These are phyloP conservation scores for Suhomyces chickasaworum DNA, from an alignment of 1,139 yeast species.

Conservation along the genomic window DNA sequence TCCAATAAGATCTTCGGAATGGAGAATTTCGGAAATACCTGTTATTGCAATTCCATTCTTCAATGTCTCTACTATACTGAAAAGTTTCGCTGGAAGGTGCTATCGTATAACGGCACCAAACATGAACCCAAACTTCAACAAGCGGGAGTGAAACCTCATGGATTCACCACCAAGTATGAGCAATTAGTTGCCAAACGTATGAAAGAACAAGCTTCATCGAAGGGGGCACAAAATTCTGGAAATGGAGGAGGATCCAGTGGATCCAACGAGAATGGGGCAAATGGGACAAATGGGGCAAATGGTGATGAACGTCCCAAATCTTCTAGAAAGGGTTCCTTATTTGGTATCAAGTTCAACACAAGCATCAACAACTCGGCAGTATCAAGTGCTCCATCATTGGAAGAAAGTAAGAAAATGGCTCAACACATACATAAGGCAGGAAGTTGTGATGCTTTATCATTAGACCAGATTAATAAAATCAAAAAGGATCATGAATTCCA, in stretches of 20 bases:
- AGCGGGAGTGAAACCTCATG: slow-evolving; percentile 48
- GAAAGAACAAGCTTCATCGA: slow-evolving; percentile 36
- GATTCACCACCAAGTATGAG: slow-evolving; percentile 49
- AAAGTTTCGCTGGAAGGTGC: slow-evolving; percentile 62
- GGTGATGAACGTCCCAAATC: slow-evolving; percentile 32
- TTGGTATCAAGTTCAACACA: slow-evolving; percentile 43
- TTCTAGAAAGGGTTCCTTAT: slow-evolving; percentile 41
- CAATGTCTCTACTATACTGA: slow-evolving; percentile 83
- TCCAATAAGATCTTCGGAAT: slow-evolving; percentile 80
- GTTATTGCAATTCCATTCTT: slow-evolving; percentile 89
- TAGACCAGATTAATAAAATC: slow-evolving; percentile 39
- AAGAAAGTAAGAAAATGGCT: slow-evolving; percentile 13
- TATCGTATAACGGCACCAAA: slow-evolving; percentile 32
- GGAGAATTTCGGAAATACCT: slow-evolving; percentile 94
- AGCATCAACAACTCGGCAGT: slow-evolving; percentile 5
- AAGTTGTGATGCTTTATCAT: slow-evolving; percentile 37
- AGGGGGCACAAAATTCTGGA: slow-evolving; percentile 1
- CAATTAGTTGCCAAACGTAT: slow-evolving; percentile 39
- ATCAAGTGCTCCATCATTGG: slow-evolving; percentile 8
- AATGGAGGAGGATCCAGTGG: slow-evolving; percentile 7
- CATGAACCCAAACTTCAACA: slow-evolving; percentile 44
- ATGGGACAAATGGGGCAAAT: slow-evolving; percentile 6
- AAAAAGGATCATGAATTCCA: slow-evolving; percentile 36
- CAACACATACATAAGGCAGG: slow-evolving; percentile 33
- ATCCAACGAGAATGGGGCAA: slow-evolving; percentile 4